These are phyloP conservation scores for Rhynchospora tenuis DNA, from an alignment of 176 grass and related monocot genomes.

Conservation along the genomic window DNA sequence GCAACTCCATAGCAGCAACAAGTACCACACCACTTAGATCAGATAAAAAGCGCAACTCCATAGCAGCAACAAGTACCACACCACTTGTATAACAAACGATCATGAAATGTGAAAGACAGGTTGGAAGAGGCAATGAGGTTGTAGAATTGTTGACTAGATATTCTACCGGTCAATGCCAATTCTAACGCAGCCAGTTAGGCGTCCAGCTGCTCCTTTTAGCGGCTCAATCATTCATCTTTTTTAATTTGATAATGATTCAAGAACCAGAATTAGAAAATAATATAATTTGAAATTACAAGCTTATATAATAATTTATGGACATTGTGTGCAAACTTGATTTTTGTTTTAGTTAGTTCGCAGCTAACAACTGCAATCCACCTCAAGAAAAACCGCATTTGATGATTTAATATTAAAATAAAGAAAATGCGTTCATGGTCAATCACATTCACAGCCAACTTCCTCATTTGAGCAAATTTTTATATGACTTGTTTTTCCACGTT, in stretches of 20 bases:
- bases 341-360: not conserved
- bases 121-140: slow-evolving; percentile 3
- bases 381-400: not conserved
- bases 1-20: not conserved
- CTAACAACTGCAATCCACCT: not conserved
- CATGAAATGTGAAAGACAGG: not conserved
- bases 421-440: not conserved
- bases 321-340: not conserved
- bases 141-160: not conserved
- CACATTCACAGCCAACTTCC: not conserved
- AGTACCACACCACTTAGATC: not conserved
- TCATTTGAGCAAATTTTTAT: not conserved
- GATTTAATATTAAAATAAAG: not conserved
- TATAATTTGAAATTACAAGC: not conserved
- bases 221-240: not conserved
- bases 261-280: not conserved
- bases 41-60: not conserved
- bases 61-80: not conserved
- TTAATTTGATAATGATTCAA: not conserved
- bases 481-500: not conserved
- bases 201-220: not conserved
- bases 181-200: not conserved
- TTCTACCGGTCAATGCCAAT: not conserved
- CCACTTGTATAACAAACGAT: not conserved
- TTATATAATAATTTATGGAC: not conserved